phyloP scores from a whole-genome alignment of 2,329 filamentous ascomycete species.

The Ambrosiella xylebori region DNA sequence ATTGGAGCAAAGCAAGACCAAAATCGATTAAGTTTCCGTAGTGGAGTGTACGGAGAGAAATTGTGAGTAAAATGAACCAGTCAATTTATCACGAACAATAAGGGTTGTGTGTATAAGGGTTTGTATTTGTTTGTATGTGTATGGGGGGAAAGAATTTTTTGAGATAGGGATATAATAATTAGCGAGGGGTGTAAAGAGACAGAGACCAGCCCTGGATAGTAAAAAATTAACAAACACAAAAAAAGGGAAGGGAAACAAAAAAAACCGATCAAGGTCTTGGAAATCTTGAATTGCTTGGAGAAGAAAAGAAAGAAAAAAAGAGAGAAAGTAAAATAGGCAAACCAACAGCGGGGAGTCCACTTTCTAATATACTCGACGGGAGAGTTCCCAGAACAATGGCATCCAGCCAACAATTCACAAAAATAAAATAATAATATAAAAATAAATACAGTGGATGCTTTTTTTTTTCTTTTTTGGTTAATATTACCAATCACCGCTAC shows the following conservation, averaged over 20 bases:
- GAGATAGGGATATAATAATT: constrained; percentile 15
- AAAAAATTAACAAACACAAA: constrained; percentile 23
- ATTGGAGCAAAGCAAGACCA: constrained; percentile 9
- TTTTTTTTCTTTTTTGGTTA: neutral
- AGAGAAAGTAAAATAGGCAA: neutral
- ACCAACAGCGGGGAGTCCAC: neutral
- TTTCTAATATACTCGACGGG: neutral
- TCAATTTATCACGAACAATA: constrained; percentile 13
- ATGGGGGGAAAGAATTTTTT: constrained; percentile 16
- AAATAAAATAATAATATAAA: constrained; percentile 19
- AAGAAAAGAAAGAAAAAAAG: constrained; percentile 23
- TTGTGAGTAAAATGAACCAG: constrained; percentile 12
- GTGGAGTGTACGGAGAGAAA: neutral
- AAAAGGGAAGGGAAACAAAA: constrained; percentile 23
- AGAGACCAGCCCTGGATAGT: constrained; percentile 38
- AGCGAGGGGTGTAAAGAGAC: constrained; percentile 13
- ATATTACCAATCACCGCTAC: neutral
- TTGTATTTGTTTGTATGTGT: constrained; percentile 16
- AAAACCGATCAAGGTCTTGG: constrained; percentile 38
- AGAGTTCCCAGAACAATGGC: too few relatives aligned
- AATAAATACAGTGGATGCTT: neutral
- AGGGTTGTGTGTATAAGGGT: constrained; percentile 14
- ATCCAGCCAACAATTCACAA: constrained; percentile 17
- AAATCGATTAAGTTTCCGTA: constrained; percentile 9
- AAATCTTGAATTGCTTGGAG: constrained; percentile 47